phyloP scores from a whole-genome alignment of 169 alveolate genomes.

The Plasmodium berghei region DNA sequence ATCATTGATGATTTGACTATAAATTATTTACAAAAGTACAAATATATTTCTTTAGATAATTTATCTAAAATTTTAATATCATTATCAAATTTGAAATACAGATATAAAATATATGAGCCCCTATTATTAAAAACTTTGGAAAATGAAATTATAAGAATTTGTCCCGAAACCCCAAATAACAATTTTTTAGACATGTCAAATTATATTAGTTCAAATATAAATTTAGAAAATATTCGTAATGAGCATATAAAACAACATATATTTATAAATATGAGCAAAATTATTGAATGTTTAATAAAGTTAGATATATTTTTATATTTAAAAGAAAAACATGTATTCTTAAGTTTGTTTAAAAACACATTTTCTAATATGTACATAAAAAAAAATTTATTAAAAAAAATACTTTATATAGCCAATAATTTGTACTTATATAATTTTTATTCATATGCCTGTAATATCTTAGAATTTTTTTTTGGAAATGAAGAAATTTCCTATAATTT shows the following conservation, averaged over 20 bases:
- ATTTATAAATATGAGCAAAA: slow-evolving; percentile 58
- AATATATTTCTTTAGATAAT: slow-evolving; percentile 51
- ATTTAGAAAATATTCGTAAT: slow-evolving; percentile 17
- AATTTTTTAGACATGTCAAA: too few relatives aligned
- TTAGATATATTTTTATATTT: slow-evolving; percentile 59
- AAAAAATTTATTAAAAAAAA: slow-evolving; percentile 47
- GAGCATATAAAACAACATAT: slow-evolving; percentile 25
- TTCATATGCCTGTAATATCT: slow-evolving; percentile 42
- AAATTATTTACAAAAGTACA: slow-evolving; percentile 55
- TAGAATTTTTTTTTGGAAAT: slow-evolving; percentile 22
- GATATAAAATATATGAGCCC: slow-evolving; percentile 37
- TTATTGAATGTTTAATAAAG: slow-evolving; percentile 74
- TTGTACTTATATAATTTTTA: slow-evolving; percentile 55
- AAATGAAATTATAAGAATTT: slow-evolving; percentile 40
- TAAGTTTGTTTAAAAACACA: slow-evolving; percentile 31
- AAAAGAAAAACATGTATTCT: slow-evolving; percentile 33
- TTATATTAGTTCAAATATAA: slow-evolving; percentile 16
- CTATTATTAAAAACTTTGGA: slow-evolving; percentile 52
- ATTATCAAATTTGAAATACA: slow-evolving; percentile 60
- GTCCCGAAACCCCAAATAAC: not conserved
- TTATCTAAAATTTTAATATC: slow-evolving; percentile 68
- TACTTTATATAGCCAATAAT: slow-evolving; percentile 64
- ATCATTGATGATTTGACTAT: slow-evolving; percentile 68
- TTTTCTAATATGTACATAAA: slow-evolving; percentile 35
- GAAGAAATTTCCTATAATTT: slow-evolving; percentile 55